These are phyloP conservation scores for Diaporthe sp. DNA, from an alignment of 2,329 filamentous ascomycete species.

Conservation along the genomic window DNA sequence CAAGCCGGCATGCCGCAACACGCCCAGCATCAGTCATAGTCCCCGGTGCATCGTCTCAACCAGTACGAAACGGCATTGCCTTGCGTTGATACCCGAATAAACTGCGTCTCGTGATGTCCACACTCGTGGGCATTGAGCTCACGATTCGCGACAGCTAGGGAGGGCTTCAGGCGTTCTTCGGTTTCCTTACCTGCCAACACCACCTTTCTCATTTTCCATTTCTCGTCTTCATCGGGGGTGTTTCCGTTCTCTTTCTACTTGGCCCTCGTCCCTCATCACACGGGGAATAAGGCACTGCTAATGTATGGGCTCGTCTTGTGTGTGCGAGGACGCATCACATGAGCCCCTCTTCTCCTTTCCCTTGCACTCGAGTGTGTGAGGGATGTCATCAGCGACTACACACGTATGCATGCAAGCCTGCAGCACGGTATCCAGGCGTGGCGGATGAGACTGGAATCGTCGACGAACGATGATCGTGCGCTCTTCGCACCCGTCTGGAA, in stretches of 20 bases:
- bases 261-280: neutral
- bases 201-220: constrained; percentile 32
- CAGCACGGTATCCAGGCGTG: constrained; percentile 1
- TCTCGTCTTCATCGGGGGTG: constrained; percentile 38
- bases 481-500: constrained; percentile 18
- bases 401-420: constrained; percentile 8
- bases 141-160: constrained; percentile 56
- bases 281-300: neutral
- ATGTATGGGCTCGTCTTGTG: constrained; percentile 31
- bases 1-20: constrained; percentile 85
- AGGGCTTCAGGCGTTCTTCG: constrained; percentile 58
- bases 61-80: constrained; percentile 41
- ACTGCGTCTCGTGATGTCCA: constrained; percentile 62
- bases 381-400: neutral
- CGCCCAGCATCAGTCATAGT: constrained; percentile 82
- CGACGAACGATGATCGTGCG: constrained; percentile 33
- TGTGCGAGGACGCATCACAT: neutral
- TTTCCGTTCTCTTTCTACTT: constrained; percentile 40
- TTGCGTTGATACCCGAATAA: constrained; percentile 70
- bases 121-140: constrained; percentile 42
- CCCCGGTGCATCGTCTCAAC: constrained; percentile 25
- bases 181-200: constrained; percentile 30
- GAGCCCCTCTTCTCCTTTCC: neutral
- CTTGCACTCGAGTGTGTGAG: neutral
- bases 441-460: constrained; percentile 8